These are phyloP conservation scores for Planoprotostelium fungivorum DNA, from an alignment of 78 protist species.

Conservation along the genomic window DNA sequence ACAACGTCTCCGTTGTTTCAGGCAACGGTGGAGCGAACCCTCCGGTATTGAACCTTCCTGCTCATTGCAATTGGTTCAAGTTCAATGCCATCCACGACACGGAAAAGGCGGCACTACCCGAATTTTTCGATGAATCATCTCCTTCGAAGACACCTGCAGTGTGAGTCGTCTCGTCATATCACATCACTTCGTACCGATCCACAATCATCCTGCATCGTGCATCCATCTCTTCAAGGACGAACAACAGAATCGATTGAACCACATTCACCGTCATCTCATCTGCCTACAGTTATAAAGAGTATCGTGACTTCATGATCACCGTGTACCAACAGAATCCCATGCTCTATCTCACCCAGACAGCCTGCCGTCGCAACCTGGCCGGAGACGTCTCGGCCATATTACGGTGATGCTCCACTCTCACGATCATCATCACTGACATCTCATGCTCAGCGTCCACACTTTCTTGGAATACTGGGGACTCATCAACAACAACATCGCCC, in stretches of 20 bases:
- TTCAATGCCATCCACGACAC: neutral
- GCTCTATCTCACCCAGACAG: slow-evolving; percentile 45
- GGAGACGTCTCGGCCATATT: slow-evolving; percentile 28
- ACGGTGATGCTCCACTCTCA: neutral
- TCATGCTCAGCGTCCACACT: slow-evolving; percentile 26
- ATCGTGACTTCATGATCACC: slow-evolving; percentile 49
- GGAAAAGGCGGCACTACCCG: neutral
- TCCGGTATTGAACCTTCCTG: neutral
- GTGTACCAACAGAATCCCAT: slow-evolving; percentile 49
- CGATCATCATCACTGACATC: neutral
- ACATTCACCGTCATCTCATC: no score
- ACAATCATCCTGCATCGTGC: no score
- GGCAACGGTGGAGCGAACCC: neutral
- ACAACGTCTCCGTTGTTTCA: neutral
- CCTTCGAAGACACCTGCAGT: neutral
- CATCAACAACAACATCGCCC: slow-evolving; percentile 20
- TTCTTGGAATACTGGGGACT: slow-evolving; percentile 68
- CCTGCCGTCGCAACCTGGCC: slow-evolving; percentile 21
- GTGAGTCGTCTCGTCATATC: no score
- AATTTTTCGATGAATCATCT: neutral
- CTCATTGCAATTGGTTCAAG: neutral
- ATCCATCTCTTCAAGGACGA: neutral
- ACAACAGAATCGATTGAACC: neutral
- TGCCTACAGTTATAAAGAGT: slow-evolving; percentile 18
- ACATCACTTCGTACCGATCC: no score